Evolutionary conservation across 495 filamentous ascomycete species (phyloP).

Genomic region (Clohesyomyces aquaticus): DNA sequence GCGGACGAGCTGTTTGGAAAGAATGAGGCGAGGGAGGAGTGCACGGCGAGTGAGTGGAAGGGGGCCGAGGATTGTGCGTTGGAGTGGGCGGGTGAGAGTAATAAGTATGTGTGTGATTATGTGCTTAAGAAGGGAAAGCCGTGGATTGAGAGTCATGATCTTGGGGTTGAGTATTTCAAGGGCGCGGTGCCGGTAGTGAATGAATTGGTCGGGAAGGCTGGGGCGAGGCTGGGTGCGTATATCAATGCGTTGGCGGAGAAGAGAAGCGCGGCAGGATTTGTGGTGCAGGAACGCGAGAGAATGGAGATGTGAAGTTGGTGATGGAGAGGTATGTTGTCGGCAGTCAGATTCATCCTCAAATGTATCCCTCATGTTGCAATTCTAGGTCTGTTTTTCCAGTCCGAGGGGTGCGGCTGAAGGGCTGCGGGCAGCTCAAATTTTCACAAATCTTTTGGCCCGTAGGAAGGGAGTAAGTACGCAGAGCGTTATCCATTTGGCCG

Average conservation of each 20-base stretch:
- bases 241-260: neutral
- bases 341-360: no score
- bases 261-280: neutral
- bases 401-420: no score
- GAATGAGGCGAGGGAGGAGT: neutral
- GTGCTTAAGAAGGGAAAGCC: conserved; percentile 2
- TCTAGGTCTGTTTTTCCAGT: no score
- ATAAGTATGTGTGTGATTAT: conserved; percentile 7
- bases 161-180: conserved; percentile 18
- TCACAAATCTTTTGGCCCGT: no score
- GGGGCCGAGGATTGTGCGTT: neutral
- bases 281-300: neutral
- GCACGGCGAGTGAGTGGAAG: neutral
- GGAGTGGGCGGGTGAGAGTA: conserved; percentile 9
- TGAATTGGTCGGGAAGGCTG: neutral
- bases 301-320: neutral
- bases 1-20: conserved; percentile 5
- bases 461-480: no score
- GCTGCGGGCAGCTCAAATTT: no score
- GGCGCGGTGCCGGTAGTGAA: conserved; percentile 18
- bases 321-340: no score
- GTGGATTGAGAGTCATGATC: conserved; percentile 10
- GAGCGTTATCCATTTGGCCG: no score
- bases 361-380: no score
- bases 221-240: conserved; percentile 1